A percentile compares a stretch with the other conserved stretches of the same genome.
Evolutionary conservation across 371 early-diverging fungal species (phyloP).

Genomic region (Blakeslea trispora): DNA sequence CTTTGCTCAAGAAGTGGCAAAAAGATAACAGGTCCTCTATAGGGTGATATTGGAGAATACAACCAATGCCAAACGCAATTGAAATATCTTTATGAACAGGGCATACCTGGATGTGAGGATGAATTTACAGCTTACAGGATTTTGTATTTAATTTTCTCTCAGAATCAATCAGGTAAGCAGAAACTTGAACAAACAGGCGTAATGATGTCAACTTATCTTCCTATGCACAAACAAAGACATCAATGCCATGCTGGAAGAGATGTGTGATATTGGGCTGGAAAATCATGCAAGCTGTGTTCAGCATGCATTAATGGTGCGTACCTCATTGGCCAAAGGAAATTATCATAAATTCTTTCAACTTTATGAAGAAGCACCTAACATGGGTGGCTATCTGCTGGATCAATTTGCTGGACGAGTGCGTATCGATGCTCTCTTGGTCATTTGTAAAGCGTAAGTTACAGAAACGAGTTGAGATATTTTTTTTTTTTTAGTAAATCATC

Average conservation of each 20-base stretch:
- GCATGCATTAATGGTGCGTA: constrained; percentile 85
- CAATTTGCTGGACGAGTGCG: constrained; percentile 88
- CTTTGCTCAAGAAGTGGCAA: no score
- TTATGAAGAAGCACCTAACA: constrained; percentile 78
- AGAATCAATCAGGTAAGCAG: constrained; percentile 76
- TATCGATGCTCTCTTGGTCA: constrained; percentile 65
- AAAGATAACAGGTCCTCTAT: background rate
- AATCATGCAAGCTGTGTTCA: constrained; percentile 58
- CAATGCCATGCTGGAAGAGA: constrained; percentile 66
- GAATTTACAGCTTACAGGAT: constrained; percentile 94
- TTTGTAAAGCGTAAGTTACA: constrained; percentile 72
- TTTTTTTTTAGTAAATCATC: no score
- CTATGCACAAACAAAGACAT: constrained; percentile 69
- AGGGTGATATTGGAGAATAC: constrained; percentile 95
- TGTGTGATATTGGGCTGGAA: constrained; percentile 63
- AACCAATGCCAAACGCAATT: constrained; percentile 97
- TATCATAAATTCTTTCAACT: constrained; percentile 82
- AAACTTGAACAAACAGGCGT: background rate
- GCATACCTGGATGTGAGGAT: constrained; percentile 66
- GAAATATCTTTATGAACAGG: constrained; percentile 79
- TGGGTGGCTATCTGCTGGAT: constrained; percentile 88
- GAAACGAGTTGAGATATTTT: background rate
- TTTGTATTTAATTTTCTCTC: constrained; percentile 84
- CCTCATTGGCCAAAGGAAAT: constrained; percentile 76
- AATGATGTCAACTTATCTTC: background rate